Percentiles rank a stretch among this genome's conserved stretches.
These are phyloP conservation scores for Luffa acutangula DNA, from an alignment of 306 rosid species.

Conservation along the genomic window DNA sequence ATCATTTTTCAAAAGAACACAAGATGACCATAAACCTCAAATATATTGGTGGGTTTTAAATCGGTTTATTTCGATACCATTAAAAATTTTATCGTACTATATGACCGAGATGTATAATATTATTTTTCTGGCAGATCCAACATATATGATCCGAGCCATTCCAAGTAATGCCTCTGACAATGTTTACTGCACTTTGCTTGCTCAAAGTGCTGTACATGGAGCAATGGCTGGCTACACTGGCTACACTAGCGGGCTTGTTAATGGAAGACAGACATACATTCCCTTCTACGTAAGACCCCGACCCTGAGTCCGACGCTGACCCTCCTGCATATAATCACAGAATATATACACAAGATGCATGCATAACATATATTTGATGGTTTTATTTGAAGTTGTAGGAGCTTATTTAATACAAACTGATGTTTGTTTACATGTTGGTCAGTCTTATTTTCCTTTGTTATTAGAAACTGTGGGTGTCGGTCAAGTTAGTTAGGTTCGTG, in stretches of 20 bases:
- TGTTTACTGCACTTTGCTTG: constrained; percentile 83
- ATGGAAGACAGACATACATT: constrained; percentile 84
- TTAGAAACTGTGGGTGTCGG: neutral
- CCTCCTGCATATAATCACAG: neutral
- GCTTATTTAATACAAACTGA: neutral
- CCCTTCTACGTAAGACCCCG: constrained; percentile 67
- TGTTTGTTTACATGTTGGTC: neutral
- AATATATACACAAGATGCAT: neutral
- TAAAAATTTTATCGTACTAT: neutral
- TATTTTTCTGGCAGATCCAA: constrained; percentile 57
- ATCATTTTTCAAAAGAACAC: constrained; percentile 43
- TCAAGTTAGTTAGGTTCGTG: neutral
- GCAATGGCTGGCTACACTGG: constrained; percentile 99
- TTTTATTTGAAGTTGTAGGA: neutral
- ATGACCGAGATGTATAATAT: neutral
- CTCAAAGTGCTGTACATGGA: constrained; percentile 94
- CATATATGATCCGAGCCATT: constrained; percentile 89
- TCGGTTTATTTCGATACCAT: neutral
- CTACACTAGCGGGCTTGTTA: constrained; percentile 63
- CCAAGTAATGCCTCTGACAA: constrained; percentile 91
- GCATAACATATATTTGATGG: neutral
- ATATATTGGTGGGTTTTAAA: constrained; percentile 56
- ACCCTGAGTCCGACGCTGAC: constrained; percentile 14
- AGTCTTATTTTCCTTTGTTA: neutral
- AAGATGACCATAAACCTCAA: constrained; percentile 60